phyloP scores from a whole-genome alignment of 1,139 yeast species.

The Pichia sp. region DNA sequence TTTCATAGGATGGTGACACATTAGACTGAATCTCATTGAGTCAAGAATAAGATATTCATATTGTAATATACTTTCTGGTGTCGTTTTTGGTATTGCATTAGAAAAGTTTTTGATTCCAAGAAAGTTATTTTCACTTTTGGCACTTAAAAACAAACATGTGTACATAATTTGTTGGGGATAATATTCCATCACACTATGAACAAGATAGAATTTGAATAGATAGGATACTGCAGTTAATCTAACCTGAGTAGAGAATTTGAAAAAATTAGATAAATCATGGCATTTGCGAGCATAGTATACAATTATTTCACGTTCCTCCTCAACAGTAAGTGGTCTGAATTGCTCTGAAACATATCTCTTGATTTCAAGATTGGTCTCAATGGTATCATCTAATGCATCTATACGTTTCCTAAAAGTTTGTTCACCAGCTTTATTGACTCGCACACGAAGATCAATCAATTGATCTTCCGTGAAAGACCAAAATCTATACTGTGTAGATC shows the following conservation, averaged over 20 bases:
- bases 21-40: constrained; percentile 66
- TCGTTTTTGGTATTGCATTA: constrained; percentile 56
- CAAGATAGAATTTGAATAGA: constrained; percentile 71
- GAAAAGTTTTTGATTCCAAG: constrained; percentile 81
- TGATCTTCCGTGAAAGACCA: constrained; percentile 75
- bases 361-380: constrained; percentile 22
- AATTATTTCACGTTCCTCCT: constrained; percentile 66
- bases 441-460: constrained; percentile 40
- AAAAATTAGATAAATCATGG: constrained; percentile 48
- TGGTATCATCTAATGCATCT: constrained; percentile 8
- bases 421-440: constrained; percentile 49
- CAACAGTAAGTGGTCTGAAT: constrained; percentile 34
- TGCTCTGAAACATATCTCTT: constrained; percentile 32
- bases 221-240: constrained; percentile 76
- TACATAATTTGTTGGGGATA: constrained; percentile 79
- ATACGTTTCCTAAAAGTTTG: constrained; percentile 34
- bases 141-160: constrained; percentile 85
- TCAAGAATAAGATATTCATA: constrained; percentile 73
- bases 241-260: constrained; percentile 58
- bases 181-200: constrained; percentile 73
- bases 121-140: constrained; percentile 86
- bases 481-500: constrained; percentile 71
- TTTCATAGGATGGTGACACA: constrained; percentile 82
- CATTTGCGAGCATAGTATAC: constrained; percentile 67
- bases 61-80: constrained; percentile 60